These are phyloP conservation scores for Aphanomyces cochlioides DNA, from an alignment of 352 stramenopile species.

Conservation along the genomic window DNA sequence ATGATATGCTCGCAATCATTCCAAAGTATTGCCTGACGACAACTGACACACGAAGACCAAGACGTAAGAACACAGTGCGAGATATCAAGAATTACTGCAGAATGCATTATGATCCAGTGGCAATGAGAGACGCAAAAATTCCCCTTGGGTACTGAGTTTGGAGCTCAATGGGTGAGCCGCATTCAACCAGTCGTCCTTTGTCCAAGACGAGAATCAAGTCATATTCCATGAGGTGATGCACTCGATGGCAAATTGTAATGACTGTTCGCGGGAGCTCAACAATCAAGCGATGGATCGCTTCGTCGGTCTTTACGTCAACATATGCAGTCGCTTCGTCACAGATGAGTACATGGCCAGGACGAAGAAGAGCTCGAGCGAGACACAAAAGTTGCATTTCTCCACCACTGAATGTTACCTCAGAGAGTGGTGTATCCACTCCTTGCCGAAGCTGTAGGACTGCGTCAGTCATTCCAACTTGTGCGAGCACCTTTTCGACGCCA, in stretches of 20 bases:
- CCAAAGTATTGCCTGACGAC: no score
- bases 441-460: background rate
- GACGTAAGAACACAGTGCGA: no score
- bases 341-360: conserved; percentile 28
- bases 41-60: no score
- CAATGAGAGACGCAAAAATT: conserved; percentile 12
- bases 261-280: conserved; percentile 32
- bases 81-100: no score
- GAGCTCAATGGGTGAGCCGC: conserved; percentile 28
- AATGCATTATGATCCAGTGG: background rate
- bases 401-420: conserved; percentile 26
- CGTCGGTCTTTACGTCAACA: conserved; percentile 37
- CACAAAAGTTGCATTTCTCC: conserved; percentile 38
- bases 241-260: conserved; percentile 36
- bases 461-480: conserved; percentile 14
- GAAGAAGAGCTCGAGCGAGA: conserved; percentile 36
- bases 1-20: no score
- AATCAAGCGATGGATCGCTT: conserved; percentile 34
- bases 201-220: conserved; percentile 35
- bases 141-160: conserved; percentile 11
- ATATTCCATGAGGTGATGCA: conserved; percentile 35
- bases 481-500: conserved; percentile 25
- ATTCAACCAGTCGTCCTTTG: conserved; percentile 23
- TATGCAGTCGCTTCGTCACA: conserved; percentile 41
- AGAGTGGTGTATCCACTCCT: conserved; percentile 19